Percentiles rank a stretch among this genome's conserved stretches.
phyloP scores from a whole-genome alignment of 495 filamentous ascomycete genomes.

The Hyaloscypha bicolor region DNA sequence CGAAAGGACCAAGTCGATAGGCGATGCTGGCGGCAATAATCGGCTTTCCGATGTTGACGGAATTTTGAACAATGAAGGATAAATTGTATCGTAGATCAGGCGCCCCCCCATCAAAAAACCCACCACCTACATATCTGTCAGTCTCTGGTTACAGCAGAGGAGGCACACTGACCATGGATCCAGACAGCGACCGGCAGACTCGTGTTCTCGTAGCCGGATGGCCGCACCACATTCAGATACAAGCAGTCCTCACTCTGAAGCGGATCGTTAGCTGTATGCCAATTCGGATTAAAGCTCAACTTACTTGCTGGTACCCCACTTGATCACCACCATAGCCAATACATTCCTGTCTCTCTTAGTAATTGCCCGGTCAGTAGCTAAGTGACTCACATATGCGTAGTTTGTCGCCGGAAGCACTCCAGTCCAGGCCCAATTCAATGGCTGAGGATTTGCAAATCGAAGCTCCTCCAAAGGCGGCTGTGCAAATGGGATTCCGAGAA shows the following conservation, averaged over 20 bases:
- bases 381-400: conserved; percentile 31
- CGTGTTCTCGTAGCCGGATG: conserved; percentile 39
- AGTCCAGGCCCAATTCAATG: conserved; percentile 37
- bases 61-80: conserved; percentile 48
- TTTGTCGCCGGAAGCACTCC: conserved; percentile 35
- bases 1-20: conserved; percentile 66
- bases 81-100: conserved; percentile 50
- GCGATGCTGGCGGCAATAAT: conserved; percentile 64
- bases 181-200: conserved; percentile 52
- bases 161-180: conserved; percentile 50
- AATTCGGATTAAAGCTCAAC: not conserved
- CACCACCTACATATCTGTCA: conserved; percentile 39
- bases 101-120: conserved; percentile 50
- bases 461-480: conserved; percentile 26
- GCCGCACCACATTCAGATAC: conserved; percentile 48
- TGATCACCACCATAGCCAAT: conserved; percentile 41
- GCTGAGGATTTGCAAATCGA: conserved; percentile 41
- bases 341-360: conserved; percentile 31
- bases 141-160: not conserved
- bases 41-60: conserved; percentile 43
- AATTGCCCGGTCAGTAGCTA: not conserved
- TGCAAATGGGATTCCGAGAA: conserved; percentile 50
- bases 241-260: conserved; percentile 52
- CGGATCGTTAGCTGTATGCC: conserved; percentile 7
- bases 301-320: conserved; percentile 10